phyloP scores from a whole-genome alignment of 176 grass and related monocot species.

The Aechmea fasciata region DNA sequence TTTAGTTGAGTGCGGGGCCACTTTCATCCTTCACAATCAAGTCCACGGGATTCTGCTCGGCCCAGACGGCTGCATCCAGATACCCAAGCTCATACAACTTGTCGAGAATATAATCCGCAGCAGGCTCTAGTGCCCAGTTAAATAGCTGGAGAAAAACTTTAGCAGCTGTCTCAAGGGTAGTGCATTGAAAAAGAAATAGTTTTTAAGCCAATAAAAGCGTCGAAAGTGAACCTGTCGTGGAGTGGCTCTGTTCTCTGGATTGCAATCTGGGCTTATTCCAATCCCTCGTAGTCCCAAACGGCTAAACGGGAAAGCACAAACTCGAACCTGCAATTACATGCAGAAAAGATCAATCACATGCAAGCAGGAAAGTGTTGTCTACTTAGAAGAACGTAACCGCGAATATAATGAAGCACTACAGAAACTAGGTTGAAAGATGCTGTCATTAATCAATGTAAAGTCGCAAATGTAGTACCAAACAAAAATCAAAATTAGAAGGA shows the following conservation, averaged over 20 bases:
- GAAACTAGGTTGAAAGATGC: too few relatives aligned
- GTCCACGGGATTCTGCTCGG: conserved; percentile 42
- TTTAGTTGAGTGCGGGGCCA: background rate
- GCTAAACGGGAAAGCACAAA: conserved; percentile 70
- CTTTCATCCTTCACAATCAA: conserved; percentile 22
- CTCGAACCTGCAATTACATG: conserved; percentile 38
- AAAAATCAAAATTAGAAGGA: background rate
- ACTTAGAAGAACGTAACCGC: background rate
- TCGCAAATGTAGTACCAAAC: background rate
- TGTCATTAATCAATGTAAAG: too few relatives aligned
- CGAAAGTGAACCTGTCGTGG: conserved; percentile 56
- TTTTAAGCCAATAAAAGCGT: background rate
- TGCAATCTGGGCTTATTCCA: conserved; percentile 85
- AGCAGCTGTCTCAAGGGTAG: background rate
- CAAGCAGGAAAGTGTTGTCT: background rate
- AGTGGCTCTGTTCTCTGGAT: conserved; percentile 75
- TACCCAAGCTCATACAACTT: conserved; percentile 80
- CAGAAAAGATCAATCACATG: background rate
- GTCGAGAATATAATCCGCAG: conserved; percentile 68
- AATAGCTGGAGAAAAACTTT: conserved; percentile 57
- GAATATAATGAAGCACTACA: background rate
- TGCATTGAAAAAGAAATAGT: conserved; percentile 4
- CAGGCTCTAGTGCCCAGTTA: conserved; percentile 94
- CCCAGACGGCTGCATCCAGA: conserved; percentile 68
- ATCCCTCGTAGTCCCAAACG: conserved; percentile 59